These are phyloP conservation scores for Alisma plantagoaquatica DNA, from an alignment of 106 monocot genomes.

Conservation along the genomic window DNA sequence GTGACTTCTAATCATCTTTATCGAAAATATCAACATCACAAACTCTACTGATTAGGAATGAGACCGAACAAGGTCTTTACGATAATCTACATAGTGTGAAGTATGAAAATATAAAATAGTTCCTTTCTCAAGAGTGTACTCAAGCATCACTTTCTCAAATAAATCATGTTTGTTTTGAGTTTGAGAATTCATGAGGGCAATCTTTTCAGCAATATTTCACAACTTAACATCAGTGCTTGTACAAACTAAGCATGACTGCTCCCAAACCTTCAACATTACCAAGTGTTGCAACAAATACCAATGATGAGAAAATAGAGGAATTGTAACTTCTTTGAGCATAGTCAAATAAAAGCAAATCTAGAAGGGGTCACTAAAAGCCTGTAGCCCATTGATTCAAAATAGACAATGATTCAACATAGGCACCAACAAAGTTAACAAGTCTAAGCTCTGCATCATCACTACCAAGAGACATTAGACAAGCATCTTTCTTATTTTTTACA, in stretches of 20 bases:
- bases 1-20: slow-evolving; percentile 25
- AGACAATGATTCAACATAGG: slow-evolving; percentile 20
- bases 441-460: slow-evolving; percentile 58
- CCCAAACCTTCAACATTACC: slow-evolving; percentile 43
- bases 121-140: slow-evolving; percentile 54
- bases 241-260: slow-evolving; percentile 37
- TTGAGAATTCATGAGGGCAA: slow-evolving; percentile 26
- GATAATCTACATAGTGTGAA: slow-evolving; percentile 23
- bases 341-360: slow-evolving; percentile 26
- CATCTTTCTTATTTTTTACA: slow-evolving; percentile 24
- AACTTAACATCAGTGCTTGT: slow-evolving; percentile 50
- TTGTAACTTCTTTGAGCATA: slow-evolving; percentile 19
- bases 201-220: slow-evolving; percentile 33
- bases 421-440: slow-evolving; percentile 28
- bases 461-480: slow-evolving; percentile 36
- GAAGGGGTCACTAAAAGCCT: slow-evolving; percentile 24
- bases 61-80: slow-evolving; percentile 19
- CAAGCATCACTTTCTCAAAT: slow-evolving; percentile 80
- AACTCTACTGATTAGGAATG: slow-evolving; percentile 11
- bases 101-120: slow-evolving; percentile 36
- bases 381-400: slow-evolving; percentile 21
- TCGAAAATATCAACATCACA: slow-evolving; percentile 22
- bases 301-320: slow-evolving; percentile 26
- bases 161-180: slow-evolving; percentile 40
- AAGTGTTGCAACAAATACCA: slow-evolving; percentile 30